Evolutionary conservation across 305 asterid species (phyloP), one percentile per base, ranked within the genome.

Genomic region (Vinca major): DNA sequence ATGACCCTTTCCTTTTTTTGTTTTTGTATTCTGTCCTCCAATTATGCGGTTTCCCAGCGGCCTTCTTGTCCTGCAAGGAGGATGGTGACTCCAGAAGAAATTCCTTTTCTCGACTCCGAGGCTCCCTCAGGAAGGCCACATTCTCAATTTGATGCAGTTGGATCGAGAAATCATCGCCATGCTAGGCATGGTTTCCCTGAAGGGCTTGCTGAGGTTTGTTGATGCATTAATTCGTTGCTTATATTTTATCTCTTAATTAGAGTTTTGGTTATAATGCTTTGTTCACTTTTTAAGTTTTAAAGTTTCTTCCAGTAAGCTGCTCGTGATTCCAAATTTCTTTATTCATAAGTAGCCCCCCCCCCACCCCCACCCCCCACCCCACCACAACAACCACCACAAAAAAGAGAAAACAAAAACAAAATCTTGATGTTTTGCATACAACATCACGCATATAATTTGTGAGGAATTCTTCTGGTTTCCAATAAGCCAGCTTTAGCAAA

Each of bases 141-240:
- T 63, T 69, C 85, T 66, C 82, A 83, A 43, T 62, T 85, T 4
- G 88, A 88, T 67, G 77, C 80, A 76, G 79, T 83, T 56, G 86
- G 84, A 71, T 75, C 88, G 37, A 82, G 96, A 73, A 84, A 85
- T 79, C 83, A 80, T 82, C 92, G 86, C 21, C 91, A 86, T 71
- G 76, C 74, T 68, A 82, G 89, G 61, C 85, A 81, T 74, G 85
- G 83, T 79, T 83, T 76, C 65, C 86, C 86, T 7, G 95, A 85
- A 76, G 98, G 95, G 53, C 88, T 92, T 72, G 89, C 93, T 40
- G 97, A 89, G 96, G 98, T 92, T 68, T 74, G 89, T 74, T 48
- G 67, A 0, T 60, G 33, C 19, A 16, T 63, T 63, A 33, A n/a
- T 21, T 39, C 21, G 41, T 44, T 71, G 19, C 64, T 63, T 63